Base-by-base conservation (phyloP, 2,329 filamentous ascomycete species). In the Colletotrichum sp. region DNA sequence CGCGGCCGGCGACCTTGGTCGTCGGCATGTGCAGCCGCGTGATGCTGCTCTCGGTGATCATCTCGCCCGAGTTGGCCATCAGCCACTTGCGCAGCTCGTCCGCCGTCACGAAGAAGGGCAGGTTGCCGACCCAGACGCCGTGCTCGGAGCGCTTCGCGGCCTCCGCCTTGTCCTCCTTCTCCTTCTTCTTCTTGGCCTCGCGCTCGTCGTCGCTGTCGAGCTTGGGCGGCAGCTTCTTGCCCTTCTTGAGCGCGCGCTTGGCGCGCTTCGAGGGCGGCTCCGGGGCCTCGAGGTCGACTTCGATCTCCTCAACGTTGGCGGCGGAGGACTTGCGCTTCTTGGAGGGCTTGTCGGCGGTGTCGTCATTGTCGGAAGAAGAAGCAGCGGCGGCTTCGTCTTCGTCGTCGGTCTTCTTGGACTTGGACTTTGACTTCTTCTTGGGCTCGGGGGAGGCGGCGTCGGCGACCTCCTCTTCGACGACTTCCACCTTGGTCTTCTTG, bases 261-360 rank as follows among this genome's bases (percentile, higher is more conserved):
- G 95, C 96, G 83, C 97, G 98, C 86, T 99, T 99, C 39, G 97
- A 99, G 2, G 95, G 95, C 24, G 97, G 97, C 82, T 99, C 96
- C 30, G 97, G 97, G n/a, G 95, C 93, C 78, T 88, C 90, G 78
- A 99, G 87, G 84, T 99, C 95, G 83, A 99, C 96, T 84, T 98
- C 95, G 81, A 99, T 94, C 81, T 96, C 94, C 64, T 93, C 90
- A 71, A 90, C 84, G 44, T 67, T 67, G 71, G 92, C 59, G 28
- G 92, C 6, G 44, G 44, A 52, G 10, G 44, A 87, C 85, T 96
- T 97, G 85, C 95, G 94, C 87, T 98, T 95, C 83, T 90, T 94
- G 72, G 87, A 86, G 12, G 80, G 66, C 32, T 69, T 69, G 66
- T 64, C 57, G 62, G 69, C 2, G 49, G 62, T 44, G 1, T 57